These are phyloP conservation scores for Fragaria nilgerrensis DNA, from an alignment of 306 rosid genomes.

Conservation along the genomic window DNA sequence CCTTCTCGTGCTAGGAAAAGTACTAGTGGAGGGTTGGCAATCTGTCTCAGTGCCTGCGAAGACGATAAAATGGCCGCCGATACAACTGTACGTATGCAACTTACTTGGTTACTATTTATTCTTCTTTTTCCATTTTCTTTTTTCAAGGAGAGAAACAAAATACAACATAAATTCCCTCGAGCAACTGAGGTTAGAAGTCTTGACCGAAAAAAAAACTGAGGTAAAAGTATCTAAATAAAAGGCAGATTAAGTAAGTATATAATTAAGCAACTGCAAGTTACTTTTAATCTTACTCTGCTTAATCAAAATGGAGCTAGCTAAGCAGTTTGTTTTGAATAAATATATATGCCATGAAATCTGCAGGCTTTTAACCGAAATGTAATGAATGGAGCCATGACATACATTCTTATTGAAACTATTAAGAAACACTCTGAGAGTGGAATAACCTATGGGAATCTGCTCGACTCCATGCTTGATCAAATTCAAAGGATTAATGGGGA, in stretches of 20 bases:
- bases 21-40: constrained; percentile 66
- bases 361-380: constrained; percentile 52
- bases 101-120: not conserved
- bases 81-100: constrained; percentile 45
- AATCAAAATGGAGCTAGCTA: not conserved
- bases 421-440: constrained; percentile 2
- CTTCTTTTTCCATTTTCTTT: no score
- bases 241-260: no score
- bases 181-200: no score
- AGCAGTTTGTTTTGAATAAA: not conserved
- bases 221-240: no score
- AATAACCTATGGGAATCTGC: constrained; percentile 45
- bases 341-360: not conserved
- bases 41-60: constrained; percentile 67
- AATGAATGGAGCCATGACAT: constrained; percentile 79
- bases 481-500: constrained; percentile 25
- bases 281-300: no score
- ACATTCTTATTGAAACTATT: constrained; percentile 36
- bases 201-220: no score
- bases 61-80: constrained; percentile 67
- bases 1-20: constrained; percentile 49
- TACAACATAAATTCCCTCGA: no score
- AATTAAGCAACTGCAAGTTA: not conserved
- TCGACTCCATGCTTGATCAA: constrained; percentile 28
- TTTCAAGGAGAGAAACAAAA: no score